Percentiles rank a stretch among this genome's conserved stretches.
Evolutionary conservation across 257 asterid genomes (phyloP).

Genomic region (Nicotiana tomentosiformis): DNA sequence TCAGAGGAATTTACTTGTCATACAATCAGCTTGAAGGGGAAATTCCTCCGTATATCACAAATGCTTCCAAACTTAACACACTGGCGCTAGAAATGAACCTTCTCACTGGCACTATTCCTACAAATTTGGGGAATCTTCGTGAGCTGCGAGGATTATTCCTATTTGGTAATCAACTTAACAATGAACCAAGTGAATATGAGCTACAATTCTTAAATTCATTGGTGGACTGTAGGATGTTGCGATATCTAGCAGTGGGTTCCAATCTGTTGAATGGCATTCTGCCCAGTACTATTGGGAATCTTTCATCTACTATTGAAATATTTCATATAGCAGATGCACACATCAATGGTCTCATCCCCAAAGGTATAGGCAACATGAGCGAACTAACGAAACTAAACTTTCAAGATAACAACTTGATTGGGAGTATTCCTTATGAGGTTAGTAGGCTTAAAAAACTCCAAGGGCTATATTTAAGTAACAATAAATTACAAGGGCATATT

Average conservation of each 20-base stretch:
- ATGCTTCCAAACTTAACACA: slow-evolving; percentile 22
- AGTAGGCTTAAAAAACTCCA: slow-evolving; percentile 21
- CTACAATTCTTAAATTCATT: slow-evolving; percentile 23
- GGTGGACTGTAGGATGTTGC: slow-evolving; percentile 19
- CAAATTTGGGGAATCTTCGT: slow-evolving; percentile 22
- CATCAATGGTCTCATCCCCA: slow-evolving; percentile 25
- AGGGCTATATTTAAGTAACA: slow-evolving; percentile 7
- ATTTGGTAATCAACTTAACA: slow-evolving; percentile 11
- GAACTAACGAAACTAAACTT: slow-evolving; percentile 6
- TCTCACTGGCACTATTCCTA: slow-evolving; percentile 26
- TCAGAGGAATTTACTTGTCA: slow-evolving; percentile 10
- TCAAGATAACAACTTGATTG: slow-evolving; percentile 18
- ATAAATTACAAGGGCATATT: slow-evolving; percentile 22
- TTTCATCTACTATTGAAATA: slow-evolving; percentile 18
- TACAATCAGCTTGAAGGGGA: slow-evolving; percentile 18
- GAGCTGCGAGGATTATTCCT: slow-evolving; percentile 9
- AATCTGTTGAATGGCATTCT: slow-evolving; percentile 18
- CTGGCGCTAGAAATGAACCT: slow-evolving; percentile 16
- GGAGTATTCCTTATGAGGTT: slow-evolving; percentile 23
- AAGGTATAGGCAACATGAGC: slow-evolving; percentile 30
- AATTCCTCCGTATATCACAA: slow-evolving; percentile 22
- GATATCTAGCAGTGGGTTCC: slow-evolving; percentile 8
- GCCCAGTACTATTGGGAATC: slow-evolving; percentile 25
- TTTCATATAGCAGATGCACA: slow-evolving; percentile 14
- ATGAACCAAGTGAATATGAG: slow-evolving; percentile 4